phyloP scores from a whole-genome alignment of 305 asterid species.

The Fraxinus latifolia region DNA sequence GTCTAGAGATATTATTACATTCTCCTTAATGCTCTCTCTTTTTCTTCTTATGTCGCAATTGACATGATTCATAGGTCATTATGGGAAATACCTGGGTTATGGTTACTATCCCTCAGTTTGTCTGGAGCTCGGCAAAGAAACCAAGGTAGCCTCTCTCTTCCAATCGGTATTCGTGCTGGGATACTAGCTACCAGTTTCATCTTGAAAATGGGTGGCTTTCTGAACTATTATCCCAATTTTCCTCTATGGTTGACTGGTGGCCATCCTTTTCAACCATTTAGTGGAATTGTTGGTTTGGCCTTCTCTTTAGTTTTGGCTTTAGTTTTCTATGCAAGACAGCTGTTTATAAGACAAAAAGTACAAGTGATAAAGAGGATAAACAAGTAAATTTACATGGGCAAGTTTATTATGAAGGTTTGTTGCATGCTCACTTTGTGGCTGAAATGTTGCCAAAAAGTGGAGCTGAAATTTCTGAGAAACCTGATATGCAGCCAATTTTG shows the following conservation, averaged over 20 bases:
- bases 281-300: constrained; percentile 74
- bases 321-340: constrained; percentile 55
- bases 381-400: not conserved
- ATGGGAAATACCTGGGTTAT: constrained; percentile 82
- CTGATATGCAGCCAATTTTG: constrained; percentile 25
- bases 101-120: constrained; percentile 71
- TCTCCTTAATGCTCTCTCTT: not conserved
- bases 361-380: constrained; percentile 42
- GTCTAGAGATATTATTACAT: not conserved
- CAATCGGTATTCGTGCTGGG: constrained; percentile 87
- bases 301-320: constrained; percentile 51
- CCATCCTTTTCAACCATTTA: constrained; percentile 73
- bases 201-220: constrained; percentile 57
- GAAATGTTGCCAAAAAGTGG: constrained; percentile 9
- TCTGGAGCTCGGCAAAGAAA: constrained; percentile 75
- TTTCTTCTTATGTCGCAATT: constrained; percentile 23
- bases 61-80: constrained; percentile 52
- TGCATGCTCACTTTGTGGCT: not conserved
- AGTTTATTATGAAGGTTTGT: constrained; percentile 14
- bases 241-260: constrained; percentile 69
- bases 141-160: constrained; percentile 73
- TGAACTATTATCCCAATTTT: constrained; percentile 43
- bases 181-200: constrained; percentile 59
- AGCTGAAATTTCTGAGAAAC: constrained; percentile 14
- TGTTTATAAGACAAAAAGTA: constrained; percentile 26